A percentile compares a stretch with the other conserved stretches of the same genome.
phyloP scores from a whole-genome alignment of 73 alveolate genomes.

The Uronychia binucleata region DNA sequence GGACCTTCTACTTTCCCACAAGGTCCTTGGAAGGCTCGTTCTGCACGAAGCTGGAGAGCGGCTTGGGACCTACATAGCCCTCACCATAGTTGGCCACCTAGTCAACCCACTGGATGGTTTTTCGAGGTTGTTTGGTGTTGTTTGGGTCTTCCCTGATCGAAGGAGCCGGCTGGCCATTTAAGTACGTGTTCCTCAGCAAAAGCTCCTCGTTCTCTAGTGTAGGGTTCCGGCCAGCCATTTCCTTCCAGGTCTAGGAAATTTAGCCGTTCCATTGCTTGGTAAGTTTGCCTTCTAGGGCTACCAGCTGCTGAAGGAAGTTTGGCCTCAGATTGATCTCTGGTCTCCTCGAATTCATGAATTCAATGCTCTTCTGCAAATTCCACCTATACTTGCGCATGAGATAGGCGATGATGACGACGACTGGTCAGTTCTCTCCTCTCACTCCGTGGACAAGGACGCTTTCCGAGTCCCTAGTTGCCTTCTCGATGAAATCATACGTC shows the following conservation, averaged over 20 bases:
- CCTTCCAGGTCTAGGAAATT: slow-evolving; percentile 9
- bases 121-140: neutral
- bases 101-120: neutral
- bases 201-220: slow-evolving; percentile 37
- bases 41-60: neutral
- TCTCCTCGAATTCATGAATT: slow-evolving; percentile 87
- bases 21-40: neutral
- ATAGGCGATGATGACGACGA: slow-evolving; percentile 92
- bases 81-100: neutral
- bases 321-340: slow-evolving; percentile 89
- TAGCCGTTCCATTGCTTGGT: slow-evolving; percentile 39
- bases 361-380: slow-evolving; percentile 90
- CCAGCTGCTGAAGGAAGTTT: slow-evolving; percentile 63
- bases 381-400: slow-evolving; percentile 93
- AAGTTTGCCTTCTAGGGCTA: slow-evolving; percentile 29
- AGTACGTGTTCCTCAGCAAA: slow-evolving; percentile 51
- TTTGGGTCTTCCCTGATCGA: neutral
- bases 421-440: slow-evolving; percentile 91
- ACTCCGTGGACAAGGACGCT: slow-evolving; percentile 93
- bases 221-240: neutral
- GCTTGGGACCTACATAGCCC: neutral
- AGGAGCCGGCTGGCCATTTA: slow-evolving; percentile 38
- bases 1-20: neutral
- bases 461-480: slow-evolving; percentile 79
- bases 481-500: slow-evolving; percentile 90